Percentiles rank a stretch among this genome's conserved stretches.
phyloP scores from a whole-genome alignment of 345 rosid species.

The Arabidopsis suecica region DNA sequence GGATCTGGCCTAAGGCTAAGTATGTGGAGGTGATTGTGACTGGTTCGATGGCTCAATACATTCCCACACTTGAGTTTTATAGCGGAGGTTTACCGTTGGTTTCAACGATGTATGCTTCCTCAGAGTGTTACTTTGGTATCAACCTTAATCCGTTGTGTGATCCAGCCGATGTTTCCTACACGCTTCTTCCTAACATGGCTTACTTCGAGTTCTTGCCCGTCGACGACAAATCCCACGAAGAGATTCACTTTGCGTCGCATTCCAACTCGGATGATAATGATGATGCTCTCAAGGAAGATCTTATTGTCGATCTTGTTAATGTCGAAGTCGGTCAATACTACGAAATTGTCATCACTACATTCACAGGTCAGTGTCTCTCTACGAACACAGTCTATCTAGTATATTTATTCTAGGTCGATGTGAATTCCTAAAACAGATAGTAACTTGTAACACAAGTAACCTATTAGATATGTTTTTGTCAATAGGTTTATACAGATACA shows the following conservation, averaged over 20 bases:
- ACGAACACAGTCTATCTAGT: not conserved
- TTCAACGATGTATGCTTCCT: conserved; percentile 95
- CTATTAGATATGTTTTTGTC: not conserved
- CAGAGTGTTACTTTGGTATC: conserved; percentile 92
- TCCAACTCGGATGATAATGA: conserved; percentile 57
- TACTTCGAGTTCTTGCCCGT: conserved; percentile 88
- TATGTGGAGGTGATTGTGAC: conserved; percentile 91
- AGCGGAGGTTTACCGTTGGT: conserved; percentile 84
- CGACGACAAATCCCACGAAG: conserved; percentile 55
- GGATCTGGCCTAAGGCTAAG: conserved; percentile 85
- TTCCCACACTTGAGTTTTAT: conserved; percentile 82
- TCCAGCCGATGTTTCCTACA: conserved; percentile 87
- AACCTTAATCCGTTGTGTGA: conserved; percentile 74
- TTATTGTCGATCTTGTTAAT: conserved; percentile 70
- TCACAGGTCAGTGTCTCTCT: conserved; percentile 60
- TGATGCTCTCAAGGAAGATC: conserved; percentile 53
- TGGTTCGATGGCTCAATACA: conserved; percentile 96
- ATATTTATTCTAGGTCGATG: not conserved
- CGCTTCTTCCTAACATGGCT: conserved; percentile 92
- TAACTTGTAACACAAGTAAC: conserved; percentile 39
- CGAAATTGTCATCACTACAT: conserved; percentile 90
- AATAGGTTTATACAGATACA: conserved; percentile 79
- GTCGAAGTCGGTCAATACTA: conserved; percentile 76
- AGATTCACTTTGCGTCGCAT: conserved; percentile 31
- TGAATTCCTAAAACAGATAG: not conserved